These are phyloP conservation scores for Voacanga thouarsii DNA, from an alignment of 257 asterid species.

Conservation along the genomic window DNA sequence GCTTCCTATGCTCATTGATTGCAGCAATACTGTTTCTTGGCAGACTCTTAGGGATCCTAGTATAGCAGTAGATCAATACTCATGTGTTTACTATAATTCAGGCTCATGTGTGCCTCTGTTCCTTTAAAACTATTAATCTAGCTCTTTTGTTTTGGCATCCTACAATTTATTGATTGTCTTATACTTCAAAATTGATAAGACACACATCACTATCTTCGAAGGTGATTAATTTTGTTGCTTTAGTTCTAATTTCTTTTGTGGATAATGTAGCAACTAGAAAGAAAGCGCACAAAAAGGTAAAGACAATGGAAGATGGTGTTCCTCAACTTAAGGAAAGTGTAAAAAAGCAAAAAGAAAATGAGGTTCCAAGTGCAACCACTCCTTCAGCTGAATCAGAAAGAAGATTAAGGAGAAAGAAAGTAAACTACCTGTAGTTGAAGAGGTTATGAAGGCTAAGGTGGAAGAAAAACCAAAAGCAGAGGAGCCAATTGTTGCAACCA, in stretches of 20 bases:
- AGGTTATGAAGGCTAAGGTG: conserved; percentile 17
- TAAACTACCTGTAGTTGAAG: conserved; percentile 11
- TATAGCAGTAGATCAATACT: neutral
- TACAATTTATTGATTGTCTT: neutral
- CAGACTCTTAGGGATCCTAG: neutral
- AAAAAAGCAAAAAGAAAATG: conserved; percentile 30
- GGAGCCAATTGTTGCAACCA: conserved; percentile 10
- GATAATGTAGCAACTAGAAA: conserved; percentile 47
- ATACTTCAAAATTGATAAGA: neutral
- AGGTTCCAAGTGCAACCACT: conserved; percentile 21
- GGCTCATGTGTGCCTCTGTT: neutral
- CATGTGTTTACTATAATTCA: neutral
- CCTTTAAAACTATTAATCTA: neutral
- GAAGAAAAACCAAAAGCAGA: conserved; percentile 24
- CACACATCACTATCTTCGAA: conserved; percentile 1
- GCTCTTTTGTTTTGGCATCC: neutral
- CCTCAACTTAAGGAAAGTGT: conserved; percentile 28
- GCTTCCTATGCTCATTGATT: too few species aligned
- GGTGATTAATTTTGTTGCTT: neutral
- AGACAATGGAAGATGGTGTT: conserved; percentile 34
- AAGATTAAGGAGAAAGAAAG: conserved; percentile 25
- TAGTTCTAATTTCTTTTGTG: neutral
- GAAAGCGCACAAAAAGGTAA: conserved; percentile 38
- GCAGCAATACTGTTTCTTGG: neutral
- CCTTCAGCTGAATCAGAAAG: conserved; percentile 30